These are phyloP conservation scores for Colletotrichum sp. DNA, from an alignment of 2,329 filamentous ascomycete genomes.

Conservation along the genomic window DNA sequence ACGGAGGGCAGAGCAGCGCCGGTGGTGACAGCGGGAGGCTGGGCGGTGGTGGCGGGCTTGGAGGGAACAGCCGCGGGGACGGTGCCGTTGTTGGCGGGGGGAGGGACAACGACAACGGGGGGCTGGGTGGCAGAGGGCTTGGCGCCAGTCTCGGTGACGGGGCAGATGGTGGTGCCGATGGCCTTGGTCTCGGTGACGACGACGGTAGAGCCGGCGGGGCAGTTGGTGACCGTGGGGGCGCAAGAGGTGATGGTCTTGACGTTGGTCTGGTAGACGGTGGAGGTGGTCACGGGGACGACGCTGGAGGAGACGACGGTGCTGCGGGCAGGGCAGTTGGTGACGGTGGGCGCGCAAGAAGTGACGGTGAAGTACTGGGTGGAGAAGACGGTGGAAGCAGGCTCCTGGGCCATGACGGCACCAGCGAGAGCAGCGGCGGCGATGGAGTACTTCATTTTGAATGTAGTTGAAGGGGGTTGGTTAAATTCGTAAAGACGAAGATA, in stretches of 20 bases:
- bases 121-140: constrained; percentile 24
- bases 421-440: constrained; percentile 53
- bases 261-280: constrained; percentile 62
- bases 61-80: constrained; percentile 26
- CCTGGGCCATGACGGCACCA: constrained; percentile 45
- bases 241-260: constrained; percentile 68
- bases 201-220: constrained; percentile 51
- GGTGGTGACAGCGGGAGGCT: constrained; percentile 26
- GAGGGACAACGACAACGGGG: constrained; percentile 20
- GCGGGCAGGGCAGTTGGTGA: constrained; percentile 52
- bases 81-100: constrained; percentile 28
- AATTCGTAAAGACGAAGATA: constrained; percentile 32
- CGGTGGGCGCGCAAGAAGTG: constrained; percentile 56
- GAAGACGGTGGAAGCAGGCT: constrained; percentile 53
- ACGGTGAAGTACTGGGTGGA: constrained; percentile 60
- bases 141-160: constrained; percentile 24
- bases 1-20: constrained; percentile 20
- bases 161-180: constrained; percentile 51
- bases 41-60: constrained; percentile 11
- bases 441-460: constrained; percentile 69
- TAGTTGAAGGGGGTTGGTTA: constrained; percentile 25
- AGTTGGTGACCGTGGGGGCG: constrained; percentile 65
- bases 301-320: constrained; percentile 44
- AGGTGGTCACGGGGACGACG: constrained; percentile 41
- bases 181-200: constrained; percentile 42